A percentile compares a stretch with the other conserved stretches of the same genome.
These are phyloP conservation scores for Phoenix dactylifera DNA, from an alignment of 176 grass and related monocot genomes.

Conservation along the genomic window DNA sequence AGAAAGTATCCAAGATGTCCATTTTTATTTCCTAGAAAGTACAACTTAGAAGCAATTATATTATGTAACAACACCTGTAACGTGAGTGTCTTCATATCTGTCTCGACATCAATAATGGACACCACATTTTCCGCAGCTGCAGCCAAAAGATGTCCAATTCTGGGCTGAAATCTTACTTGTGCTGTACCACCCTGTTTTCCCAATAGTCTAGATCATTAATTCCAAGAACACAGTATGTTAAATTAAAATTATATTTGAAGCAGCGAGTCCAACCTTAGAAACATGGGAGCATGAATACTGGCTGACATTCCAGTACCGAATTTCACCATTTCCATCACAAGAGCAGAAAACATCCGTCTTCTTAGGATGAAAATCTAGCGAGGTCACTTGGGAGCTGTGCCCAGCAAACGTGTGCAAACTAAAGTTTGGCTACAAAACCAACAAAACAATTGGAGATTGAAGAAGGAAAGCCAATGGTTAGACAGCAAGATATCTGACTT, in stretches of 20 bases:
- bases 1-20: too few species aligned
- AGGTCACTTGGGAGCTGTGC: conserved; percentile 54
- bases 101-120: conserved; percentile 73
- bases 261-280: conserved; percentile 38
- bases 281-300: conserved; percentile 21
- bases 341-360: conserved; percentile 45
- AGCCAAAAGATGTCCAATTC: conserved; percentile 62
- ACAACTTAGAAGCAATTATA: too few species aligned
- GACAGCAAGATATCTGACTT: background rate
- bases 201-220: conserved; percentile 15
- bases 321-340: conserved; percentile 55
- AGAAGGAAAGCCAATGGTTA: background rate
- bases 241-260: background rate
- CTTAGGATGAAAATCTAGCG: conserved; percentile 70
- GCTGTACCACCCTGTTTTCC: conserved; percentile 52
- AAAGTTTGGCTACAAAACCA: conserved; percentile 34
- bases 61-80: conserved; percentile 35
- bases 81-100: conserved; percentile 25
- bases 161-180: conserved; percentile 81
- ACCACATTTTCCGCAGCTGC: conserved; percentile 59
- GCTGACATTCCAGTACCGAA: conserved; percentile 57
- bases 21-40: too few species aligned
- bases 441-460: background rate
- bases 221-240: conserved; percentile 5
- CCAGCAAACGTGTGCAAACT: conserved; percentile 46